Evolutionary conservation across 352 stramenopile genomes (phyloP).

Genomic region (Pythium utonaiense): DNA sequence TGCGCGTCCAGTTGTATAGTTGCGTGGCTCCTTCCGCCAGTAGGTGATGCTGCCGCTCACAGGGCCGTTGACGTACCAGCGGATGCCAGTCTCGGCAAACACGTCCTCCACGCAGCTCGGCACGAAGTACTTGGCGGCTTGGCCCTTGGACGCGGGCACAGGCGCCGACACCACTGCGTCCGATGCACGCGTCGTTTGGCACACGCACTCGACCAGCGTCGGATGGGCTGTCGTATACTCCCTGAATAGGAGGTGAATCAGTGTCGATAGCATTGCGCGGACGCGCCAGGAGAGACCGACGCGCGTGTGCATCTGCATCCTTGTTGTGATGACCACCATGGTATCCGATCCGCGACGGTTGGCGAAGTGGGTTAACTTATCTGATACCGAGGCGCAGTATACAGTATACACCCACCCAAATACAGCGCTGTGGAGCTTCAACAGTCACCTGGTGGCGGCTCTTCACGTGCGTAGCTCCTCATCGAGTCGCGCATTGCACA

Average conservation of each 20-base stretch:
- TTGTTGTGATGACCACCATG: too few relatives aligned
- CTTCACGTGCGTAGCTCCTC: background rate
- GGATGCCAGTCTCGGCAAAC: conserved; percentile 76
- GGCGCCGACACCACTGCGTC: conserved; percentile 48
- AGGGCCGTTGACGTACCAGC: conserved; percentile 77
- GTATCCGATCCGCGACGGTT: background rate
- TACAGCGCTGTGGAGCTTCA: background rate
- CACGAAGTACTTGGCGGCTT: conserved; percentile 51
- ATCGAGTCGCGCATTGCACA: background rate
- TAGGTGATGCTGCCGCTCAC: conserved; percentile 53
- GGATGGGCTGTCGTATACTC: conserved; percentile 31
- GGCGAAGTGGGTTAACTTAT: background rate
- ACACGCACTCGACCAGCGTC: conserved; percentile 72
- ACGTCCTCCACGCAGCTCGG: conserved; percentile 74
- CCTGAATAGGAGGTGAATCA: background rate
- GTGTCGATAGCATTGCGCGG: background rate
- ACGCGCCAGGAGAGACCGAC: background rate
- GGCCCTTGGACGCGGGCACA: conserved; percentile 33
- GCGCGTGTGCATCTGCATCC: background rate
- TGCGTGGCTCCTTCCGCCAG: conserved; percentile 36
- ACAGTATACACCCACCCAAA: background rate
- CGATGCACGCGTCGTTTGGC: conserved; percentile 59
- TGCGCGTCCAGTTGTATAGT: conserved; percentile 48
- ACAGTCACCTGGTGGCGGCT: background rate
- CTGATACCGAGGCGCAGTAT: background rate